These are phyloP conservation scores for Phialophora chinensis DNA, from an alignment of 2,329 filamentous ascomycete genomes.

Conservation along the genomic window DNA sequence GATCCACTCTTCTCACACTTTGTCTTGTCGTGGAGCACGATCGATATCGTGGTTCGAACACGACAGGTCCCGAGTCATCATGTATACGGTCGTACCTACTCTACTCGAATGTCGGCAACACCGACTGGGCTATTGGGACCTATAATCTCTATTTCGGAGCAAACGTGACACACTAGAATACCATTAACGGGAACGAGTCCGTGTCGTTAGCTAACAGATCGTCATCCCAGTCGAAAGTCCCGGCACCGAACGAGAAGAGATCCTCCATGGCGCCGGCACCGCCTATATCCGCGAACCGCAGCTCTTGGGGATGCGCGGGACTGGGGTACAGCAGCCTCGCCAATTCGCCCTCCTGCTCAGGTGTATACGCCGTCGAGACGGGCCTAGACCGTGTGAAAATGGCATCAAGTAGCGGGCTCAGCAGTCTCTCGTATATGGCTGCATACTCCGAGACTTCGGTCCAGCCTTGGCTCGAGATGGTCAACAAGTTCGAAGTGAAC, in stretches of 20 bases:
- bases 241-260: background rate
- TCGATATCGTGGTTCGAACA: background rate
- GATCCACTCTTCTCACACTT: background rate
- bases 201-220: background rate
- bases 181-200: background rate
- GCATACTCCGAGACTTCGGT: slow-evolving; percentile 39
- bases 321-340: background rate
- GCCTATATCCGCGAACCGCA: background rate
- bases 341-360: slow-evolving; percentile 28
- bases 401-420: slow-evolving; percentile 39
- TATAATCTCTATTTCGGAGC: background rate
- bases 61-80: background rate
- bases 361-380: slow-evolving; percentile 13
- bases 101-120: background rate
- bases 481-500: slow-evolving; percentile 40
- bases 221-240: background rate
- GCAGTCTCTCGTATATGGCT: slow-evolving; percentile 34
- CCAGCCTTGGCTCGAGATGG: slow-evolving; percentile 40
- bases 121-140: background rate
- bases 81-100: background rate
- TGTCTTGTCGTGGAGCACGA: background rate
- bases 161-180: background rate
- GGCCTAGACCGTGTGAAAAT: slow-evolving; percentile 30
- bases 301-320: background rate
- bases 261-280: background rate